Base-by-base conservation (phyloP, 2,329 filamentous ascomycete species). In the Curvularia verruculosa region DNA sequence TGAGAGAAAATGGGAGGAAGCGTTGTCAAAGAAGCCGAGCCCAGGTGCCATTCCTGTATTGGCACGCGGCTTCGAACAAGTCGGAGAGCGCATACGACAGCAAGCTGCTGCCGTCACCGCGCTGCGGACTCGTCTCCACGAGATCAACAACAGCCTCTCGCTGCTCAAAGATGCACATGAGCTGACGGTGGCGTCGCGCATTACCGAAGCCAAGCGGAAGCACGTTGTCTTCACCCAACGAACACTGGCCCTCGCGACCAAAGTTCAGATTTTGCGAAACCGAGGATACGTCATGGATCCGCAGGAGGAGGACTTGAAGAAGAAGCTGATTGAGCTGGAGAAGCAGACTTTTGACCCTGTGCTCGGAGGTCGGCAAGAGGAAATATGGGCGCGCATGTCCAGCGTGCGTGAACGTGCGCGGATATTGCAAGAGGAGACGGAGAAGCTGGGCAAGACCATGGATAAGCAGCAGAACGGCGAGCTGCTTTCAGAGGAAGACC, bases 311-410 rank as follows among this genome's bases (percentile, higher is more conserved):
- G 88, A 90, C 63, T 75, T 96, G 44, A 87, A 89, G 75, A 85
- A 86, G 66, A 89, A 90, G 73, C 80, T 96, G 56, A 80, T 87
- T 68, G 82, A 80, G 23, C 79, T 95, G 56, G 89, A 93, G 73
- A 85, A 86, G 69, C 81, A 82, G 49, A 85, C 92, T 26, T 86
- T 87, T 62, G 91, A 95, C 69, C 91, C 91, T 7, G 87, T 87
- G 7, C 82, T 94, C 53, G 85, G 85, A 36, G 90, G 90, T 2
- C 82, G 90, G 64, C 88, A 91, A 71, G 91, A 95, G 76, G 91
- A 95, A 79, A 86, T 95, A 43, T 95, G 91, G 91, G 92, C 90
- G 63, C 82, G 91, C 44, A 85, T 95, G 78, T 88, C 92, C 47
- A 85, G 89, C 36, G 80, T 95, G 46, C 82, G 89, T 62, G 89